Base-by-base conservation (phyloP, 495 filamentous ascomycete species). In the Podospora fimiseda region DNA sequence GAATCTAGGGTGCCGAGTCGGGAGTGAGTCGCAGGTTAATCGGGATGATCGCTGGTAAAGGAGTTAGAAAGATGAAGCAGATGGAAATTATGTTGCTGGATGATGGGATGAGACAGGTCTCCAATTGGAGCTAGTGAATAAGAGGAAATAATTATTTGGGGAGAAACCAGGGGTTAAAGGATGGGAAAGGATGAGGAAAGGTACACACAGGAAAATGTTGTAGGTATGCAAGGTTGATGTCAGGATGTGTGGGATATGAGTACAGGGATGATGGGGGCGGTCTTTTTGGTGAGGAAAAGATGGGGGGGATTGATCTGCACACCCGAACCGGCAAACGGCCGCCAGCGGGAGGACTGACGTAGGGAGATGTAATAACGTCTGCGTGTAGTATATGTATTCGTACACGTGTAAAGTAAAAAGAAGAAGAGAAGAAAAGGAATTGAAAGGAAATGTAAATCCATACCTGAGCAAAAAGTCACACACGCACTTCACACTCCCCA, bases 221-320 rank as follows among this genome's bases (percentile, higher is more conserved):
- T 11, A 20, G 38, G 24, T 40, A 50, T 23, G 18, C 13, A 38
- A 33, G 53, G 14, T 30, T 49, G 56, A 55, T 57, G 56, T 55
- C 49, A 52, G 45, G 50, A 53, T 53, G 53, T 19, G 27, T 33
- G 27, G 5, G 27, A 11, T 11, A 33, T 5, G 27, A 33, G 27
- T 33, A 52, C 59, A 61, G 46, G 52, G 55, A 49, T 48, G 22
- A n/a, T n/a, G n/a, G n/a, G n/a, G n/a, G n/a, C 22, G 41, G 36
- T 27, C 15, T 43, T 43, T 38, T 9, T 37, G 37, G 48, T 22
- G 41, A 47, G 41, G 30, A 14, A 49, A 47, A 23, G 19, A 43
- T 43, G 50, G 53, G n/a, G n/a, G n/a, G n/a, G 55, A 59, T 54
- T 48, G 59, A 64, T 64, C 53, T 55, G 53, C 53, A 46, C 19